Evolutionary conservation across 805 yeast genomes (phyloP).

Genomic region (Candida endomychidarum): DNA sequence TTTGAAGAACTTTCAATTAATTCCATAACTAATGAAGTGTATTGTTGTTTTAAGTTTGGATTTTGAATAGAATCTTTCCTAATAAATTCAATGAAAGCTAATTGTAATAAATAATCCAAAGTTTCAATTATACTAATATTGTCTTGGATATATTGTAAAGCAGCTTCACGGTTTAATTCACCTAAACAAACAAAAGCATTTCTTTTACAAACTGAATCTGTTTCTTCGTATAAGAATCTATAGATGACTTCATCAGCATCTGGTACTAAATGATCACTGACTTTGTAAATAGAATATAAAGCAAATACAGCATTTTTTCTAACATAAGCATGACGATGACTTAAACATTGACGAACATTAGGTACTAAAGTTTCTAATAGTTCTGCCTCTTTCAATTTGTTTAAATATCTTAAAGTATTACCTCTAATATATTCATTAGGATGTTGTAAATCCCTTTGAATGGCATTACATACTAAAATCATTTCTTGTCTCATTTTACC

Average conservation of each 20-base stretch:
- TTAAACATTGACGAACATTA: conserved; percentile 84
- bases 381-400: conserved; percentile 90
- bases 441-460: conserved; percentile 95
- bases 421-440: conserved; percentile 98
- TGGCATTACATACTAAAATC: conserved; percentile 97
- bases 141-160: conserved; percentile 77
- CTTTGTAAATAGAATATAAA: conserved; percentile 74
- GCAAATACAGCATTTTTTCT: conserved; percentile 97
- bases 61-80: conserved; percentile 71
- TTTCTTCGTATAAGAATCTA: conserved; percentile 73
- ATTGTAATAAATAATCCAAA: conserved; percentile 81
- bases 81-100: conserved; percentile 88
- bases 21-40: conserved; percentile 69
- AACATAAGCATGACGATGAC: conserved; percentile 96
- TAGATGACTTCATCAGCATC: conserved; percentile 89
- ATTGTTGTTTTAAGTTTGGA: conserved; percentile 66
- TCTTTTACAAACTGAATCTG: conserved; percentile 91
- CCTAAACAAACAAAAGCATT: conserved; percentile 91
- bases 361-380: conserved; percentile 94
- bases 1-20: conserved; percentile 62
- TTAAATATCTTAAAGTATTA: conserved; percentile 85
- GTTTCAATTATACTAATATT: conserved; percentile 58
- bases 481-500: conserved; percentile 97
- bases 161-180: conserved; percentile 78
- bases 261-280: conserved; percentile 84